A percentile compares a stretch with the other conserved stretches of the same genome.
Conservation (phyloP, 768 basidiomycete species). For the Porpolomopsis calyptriformis region DNA sequence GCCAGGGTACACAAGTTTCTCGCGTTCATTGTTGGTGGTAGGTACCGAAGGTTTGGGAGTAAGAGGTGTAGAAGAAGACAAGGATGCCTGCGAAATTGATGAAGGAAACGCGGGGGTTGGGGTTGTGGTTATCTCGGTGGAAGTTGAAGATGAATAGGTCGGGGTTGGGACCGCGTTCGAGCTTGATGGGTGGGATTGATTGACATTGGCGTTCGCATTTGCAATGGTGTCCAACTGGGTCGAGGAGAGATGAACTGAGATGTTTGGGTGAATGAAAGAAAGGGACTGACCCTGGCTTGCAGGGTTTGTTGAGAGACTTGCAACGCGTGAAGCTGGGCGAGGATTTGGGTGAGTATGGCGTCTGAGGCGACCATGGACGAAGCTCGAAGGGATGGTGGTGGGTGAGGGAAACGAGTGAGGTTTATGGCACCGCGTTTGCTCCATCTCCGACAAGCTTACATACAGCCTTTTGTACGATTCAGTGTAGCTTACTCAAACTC, state of each 20-base stretch:
- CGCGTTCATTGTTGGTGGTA: constrained; percentile 50
- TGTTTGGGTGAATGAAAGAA: background rate
- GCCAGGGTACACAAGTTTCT: constrained; percentile 69
- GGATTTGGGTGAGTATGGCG: constrained; percentile 60
- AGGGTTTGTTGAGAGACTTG: constrained; percentile 68
- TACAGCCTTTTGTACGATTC: constrained; percentile 18
- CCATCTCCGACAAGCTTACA: background rate
- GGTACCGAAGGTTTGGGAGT: constrained; percentile 12
- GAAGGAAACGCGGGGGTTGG: too few species aligned
- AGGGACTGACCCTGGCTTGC: constrained; percentile 60
- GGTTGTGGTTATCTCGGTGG: background rate
- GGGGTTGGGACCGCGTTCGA: background rate
- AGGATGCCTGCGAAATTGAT: too few species aligned
- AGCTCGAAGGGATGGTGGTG: too few species aligned
- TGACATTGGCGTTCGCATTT: background rate
- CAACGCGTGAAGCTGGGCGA: constrained; percentile 58
- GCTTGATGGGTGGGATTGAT: background rate
- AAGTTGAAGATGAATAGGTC: background rate
- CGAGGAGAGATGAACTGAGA: constrained; percentile 2
- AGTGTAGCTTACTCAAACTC: constrained; percentile 23
- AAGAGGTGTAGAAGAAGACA: too few species aligned
- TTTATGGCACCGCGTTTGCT: too few species aligned
- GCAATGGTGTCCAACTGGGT: background rate
- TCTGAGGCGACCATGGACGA: constrained; percentile 43
- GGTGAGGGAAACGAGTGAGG: too few species aligned